Percentiles rank a stretch among this genome's conserved stretches.
phyloP scores from a whole-genome alignment of 2,329 filamentous ascomycete species.

The Phaeomoniella chlamydospora region DNA sequence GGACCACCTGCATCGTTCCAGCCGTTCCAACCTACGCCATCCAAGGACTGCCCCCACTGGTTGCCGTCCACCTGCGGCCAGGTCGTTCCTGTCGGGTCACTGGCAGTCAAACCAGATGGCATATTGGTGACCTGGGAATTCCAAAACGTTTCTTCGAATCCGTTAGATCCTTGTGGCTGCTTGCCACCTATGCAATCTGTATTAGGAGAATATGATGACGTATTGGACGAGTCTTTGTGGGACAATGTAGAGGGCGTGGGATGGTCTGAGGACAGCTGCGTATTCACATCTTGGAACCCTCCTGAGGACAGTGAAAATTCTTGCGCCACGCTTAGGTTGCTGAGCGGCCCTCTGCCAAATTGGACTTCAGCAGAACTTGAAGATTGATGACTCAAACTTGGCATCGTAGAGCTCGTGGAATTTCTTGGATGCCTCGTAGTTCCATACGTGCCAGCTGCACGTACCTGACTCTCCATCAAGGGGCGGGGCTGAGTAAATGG shows the following conservation, averaged over 20 bases:
- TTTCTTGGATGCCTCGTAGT: background rate
- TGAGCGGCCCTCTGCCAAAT: constrained; percentile 3
- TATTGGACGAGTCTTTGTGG: constrained; percentile 21
- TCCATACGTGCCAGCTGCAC: constrained; percentile 1
- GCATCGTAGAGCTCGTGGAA: background rate
- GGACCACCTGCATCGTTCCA: too few species aligned
- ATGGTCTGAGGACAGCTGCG: constrained; percentile 18
- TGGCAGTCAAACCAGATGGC: constrained; percentile 8
- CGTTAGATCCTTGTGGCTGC: background rate
- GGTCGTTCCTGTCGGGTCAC: constrained; percentile 4
- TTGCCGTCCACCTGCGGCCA: constrained; percentile 17
- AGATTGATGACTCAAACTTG: background rate
- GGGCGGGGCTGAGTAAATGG: too few species aligned
- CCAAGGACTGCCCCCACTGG: constrained; percentile 20
- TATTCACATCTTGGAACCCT: constrained; percentile 12
- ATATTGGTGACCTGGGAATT: constrained; percentile 5
- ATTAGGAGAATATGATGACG: constrained; percentile 17
- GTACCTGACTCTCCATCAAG: too few species aligned
- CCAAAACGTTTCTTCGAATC: background rate
- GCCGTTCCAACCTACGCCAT: constrained; percentile 13
- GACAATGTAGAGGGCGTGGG: constrained; percentile 17
- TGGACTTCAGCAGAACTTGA: constrained; percentile 3
- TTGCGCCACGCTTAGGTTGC: constrained; percentile 7
- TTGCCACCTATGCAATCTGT: constrained; percentile 9
- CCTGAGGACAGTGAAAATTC: constrained; percentile 19